A percentile compares a stretch with the other conserved stretches of the same genome.
Evolutionary conservation across 306 rosid species (phyloP).

Genomic region (Pueraria montana): DNA sequence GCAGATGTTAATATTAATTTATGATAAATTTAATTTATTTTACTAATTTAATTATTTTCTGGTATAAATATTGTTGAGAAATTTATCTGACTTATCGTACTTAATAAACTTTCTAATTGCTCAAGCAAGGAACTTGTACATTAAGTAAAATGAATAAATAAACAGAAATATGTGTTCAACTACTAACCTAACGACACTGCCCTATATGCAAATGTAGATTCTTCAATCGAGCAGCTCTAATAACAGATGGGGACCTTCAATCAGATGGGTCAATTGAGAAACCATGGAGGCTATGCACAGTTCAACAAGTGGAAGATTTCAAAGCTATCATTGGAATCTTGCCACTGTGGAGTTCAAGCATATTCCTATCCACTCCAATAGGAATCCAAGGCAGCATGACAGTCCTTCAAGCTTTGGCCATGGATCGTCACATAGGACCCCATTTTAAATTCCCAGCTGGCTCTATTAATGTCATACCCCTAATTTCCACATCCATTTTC

Average conservation of each 20-base stretch:
- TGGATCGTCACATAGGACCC: conserved; percentile 67
- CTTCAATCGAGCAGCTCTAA: conserved; percentile 63
- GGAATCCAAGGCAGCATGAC: conserved; percentile 57
- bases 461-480: conserved; percentile 46
- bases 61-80: too few species aligned
- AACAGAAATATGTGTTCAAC: background rate
- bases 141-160: too few species aligned
- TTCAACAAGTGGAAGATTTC: conserved; percentile 70
- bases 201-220: conserved; percentile 48
- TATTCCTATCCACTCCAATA: conserved; percentile 62
- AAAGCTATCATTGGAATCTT: conserved; percentile 58
- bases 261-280: conserved; percentile 56
- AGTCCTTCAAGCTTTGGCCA: conserved; percentile 69
- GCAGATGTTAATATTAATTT: too few species aligned
- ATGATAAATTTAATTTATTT: too few species aligned
- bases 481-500: conserved; percentile 56
- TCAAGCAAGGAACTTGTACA: too few species aligned
- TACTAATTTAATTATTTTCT: too few species aligned
- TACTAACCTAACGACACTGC: background rate
- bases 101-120: too few species aligned
- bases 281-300: conserved; percentile 66
- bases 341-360: conserved; percentile 63
- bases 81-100: too few species aligned
- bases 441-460: conserved; percentile 66
- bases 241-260: conserved; percentile 58